These are phyloP conservation scores for Mucor velutinosus DNA, from an alignment of 371 early-diverging fungal species.

Conservation along the genomic window DNA sequence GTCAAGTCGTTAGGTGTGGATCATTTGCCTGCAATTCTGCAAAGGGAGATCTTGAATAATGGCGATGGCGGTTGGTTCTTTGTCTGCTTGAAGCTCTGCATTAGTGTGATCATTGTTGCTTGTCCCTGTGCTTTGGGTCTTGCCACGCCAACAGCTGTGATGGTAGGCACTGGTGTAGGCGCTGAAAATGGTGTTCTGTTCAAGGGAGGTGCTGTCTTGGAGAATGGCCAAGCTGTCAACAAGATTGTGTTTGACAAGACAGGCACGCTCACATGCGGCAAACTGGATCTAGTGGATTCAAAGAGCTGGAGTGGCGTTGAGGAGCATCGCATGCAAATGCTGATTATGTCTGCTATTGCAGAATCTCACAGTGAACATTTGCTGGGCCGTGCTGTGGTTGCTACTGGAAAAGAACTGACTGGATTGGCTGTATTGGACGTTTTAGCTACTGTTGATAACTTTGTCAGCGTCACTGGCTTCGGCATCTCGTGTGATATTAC, in stretches of 20 bases:
- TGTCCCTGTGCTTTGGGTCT: slow-evolving; percentile 97
- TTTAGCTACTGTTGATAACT: slow-evolving; percentile 51
- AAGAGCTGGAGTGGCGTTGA: slow-evolving; percentile 17
- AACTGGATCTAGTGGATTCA: slow-evolving; percentile 71
- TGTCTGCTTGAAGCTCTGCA: slow-evolving; percentile 86
- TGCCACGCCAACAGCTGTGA: slow-evolving; percentile 96
- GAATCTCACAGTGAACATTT: slow-evolving; percentile 89
- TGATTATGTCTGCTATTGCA: slow-evolving; percentile 63
- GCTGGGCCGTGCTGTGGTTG: slow-evolving; percentile 78
- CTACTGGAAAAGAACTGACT: slow-evolving; percentile 56
- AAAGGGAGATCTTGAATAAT: slow-evolving; percentile 48
- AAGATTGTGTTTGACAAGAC: slow-evolving; percentile 97
- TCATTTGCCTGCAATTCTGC: slow-evolving; percentile 59
- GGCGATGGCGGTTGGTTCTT: slow-evolving; percentile 70
- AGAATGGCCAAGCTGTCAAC: slow-evolving; percentile 78
- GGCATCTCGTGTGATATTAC: slow-evolving; percentile 73
- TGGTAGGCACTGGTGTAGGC: slow-evolving; percentile 97
- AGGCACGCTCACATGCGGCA: slow-evolving; percentile 91
- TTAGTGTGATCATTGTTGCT: slow-evolving; percentile 95
- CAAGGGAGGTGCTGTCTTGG: slow-evolving; percentile 85
- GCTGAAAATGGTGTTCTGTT: slow-evolving; percentile 90
- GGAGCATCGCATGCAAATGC: slow-evolving; percentile 15
- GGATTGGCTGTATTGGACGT: slow-evolving; percentile 32
- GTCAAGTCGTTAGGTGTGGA: slow-evolving; percentile 47
- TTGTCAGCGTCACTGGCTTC: slow-evolving; percentile 75